phyloP scores from a whole-genome alignment of 2,329 filamentous ascomycete species.

The Xylaria hypoxylon region DNA sequence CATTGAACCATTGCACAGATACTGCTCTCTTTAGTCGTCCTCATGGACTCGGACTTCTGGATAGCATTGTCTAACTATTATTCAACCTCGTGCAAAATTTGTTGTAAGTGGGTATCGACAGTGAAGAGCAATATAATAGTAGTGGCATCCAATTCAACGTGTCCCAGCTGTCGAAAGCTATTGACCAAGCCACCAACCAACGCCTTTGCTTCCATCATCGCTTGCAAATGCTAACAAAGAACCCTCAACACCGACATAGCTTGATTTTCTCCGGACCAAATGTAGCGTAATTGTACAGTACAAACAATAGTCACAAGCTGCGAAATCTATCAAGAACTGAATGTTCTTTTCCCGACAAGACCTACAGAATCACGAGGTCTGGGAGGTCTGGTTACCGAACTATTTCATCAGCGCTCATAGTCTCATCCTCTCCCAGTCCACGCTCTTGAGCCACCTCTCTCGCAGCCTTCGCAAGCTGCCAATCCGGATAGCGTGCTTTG shows the following conservation, averaged over 20 bases:
- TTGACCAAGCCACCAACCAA: constrained; percentile 30
- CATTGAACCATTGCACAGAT: too few relatives aligned
- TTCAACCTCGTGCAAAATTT: too few relatives aligned
- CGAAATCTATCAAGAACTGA: background rate
- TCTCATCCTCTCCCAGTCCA: constrained; percentile 55
- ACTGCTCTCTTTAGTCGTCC: background rate
- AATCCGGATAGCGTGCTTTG: constrained; percentile 58
- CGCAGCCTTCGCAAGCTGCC: constrained; percentile 57
- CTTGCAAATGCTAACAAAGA: constrained; percentile 35
- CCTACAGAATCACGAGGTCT: background rate
- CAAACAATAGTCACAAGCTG: constrained; percentile 20
- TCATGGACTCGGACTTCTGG: background rate
- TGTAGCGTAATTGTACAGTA: constrained; percentile 23
- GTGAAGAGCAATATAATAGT: background rate
- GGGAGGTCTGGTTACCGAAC: constrained; percentile 30
- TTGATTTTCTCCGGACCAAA: constrained; percentile 33
- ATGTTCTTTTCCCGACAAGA: background rate
- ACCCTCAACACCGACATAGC: constrained; percentile 20
- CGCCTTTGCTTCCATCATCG: constrained; percentile 17
- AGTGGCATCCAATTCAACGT: constrained; percentile 19
- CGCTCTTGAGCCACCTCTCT: constrained; percentile 56
- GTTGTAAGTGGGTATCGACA: background rate
- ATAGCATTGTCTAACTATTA: background rate
- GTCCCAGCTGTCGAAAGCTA: constrained; percentile 22
- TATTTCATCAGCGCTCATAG: constrained; percentile 52